Evolutionary conservation across 345 rosid genomes (phyloP), one percentile per base, ranked within the genome.

Genomic region (Pistacia integerrima): DNA sequence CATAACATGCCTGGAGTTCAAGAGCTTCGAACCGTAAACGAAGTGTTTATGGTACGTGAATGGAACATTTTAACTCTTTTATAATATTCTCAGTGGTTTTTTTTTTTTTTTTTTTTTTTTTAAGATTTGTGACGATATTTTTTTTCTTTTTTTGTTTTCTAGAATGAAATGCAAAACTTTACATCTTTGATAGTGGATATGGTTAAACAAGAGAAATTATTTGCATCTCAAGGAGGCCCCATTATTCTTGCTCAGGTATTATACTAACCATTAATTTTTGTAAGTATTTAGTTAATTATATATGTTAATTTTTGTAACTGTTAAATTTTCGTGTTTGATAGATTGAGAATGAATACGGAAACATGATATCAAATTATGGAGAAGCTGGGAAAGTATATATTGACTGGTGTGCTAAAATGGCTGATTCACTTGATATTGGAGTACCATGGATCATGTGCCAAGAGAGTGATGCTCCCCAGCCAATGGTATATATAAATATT

Each of bases 361-460:
- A 92, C 61, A 81, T 91, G 46, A 86, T 86, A 64, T 67, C 79
- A 0, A 11, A 83, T 0, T 90, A 91, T 73, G 90, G 85, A 38
- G 90, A 83, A 7, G 85, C 80, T 25, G 98, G 97, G 5, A 85
- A 87, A 48, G 84, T 84, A 11, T 92, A 92, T 60, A 0, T 91
- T 0, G 80, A 90, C 2, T 94, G 97, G 98, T 91, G 93, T 60
- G 89, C 94, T 0, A 80, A 82, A 25, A 85, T 92, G 97, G 98
- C 97, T 7, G 77, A 78, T 44, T 84, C 88, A 0, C 85, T 81
- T 20, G 66, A 88, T 60, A 85, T 89, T 10, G 97, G 92, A 4
- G 88, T 94, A 30, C 98, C 98, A 46, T 91, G 97, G 97, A 82
- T 94, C 22, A 90, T 90, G 94, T 94, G 98, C 82, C 91, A 89